Base-by-base conservation (phyloP, 2,329 filamentous ascomycete species). In the Fusarium ambrosium region DNA sequence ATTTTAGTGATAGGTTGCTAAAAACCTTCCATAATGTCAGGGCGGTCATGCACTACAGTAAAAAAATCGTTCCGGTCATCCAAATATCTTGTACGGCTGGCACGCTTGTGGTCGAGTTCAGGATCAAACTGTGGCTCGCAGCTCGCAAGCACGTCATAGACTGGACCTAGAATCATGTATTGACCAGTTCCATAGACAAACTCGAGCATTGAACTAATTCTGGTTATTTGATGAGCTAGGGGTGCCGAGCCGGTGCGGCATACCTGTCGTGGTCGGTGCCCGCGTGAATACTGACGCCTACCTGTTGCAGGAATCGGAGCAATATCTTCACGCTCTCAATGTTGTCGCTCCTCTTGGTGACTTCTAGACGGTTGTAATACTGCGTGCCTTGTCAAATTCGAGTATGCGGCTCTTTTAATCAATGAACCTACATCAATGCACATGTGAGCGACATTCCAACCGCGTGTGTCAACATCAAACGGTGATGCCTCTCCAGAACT, bases 181-280 rank as follows among this genome's bases (percentile, higher is more conserved):
- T 0, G 0, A 5, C 2, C 0, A 0, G 2, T 0, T 8, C 10
- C 1, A 3, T 6, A 29, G 24, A 29, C 5, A 4, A 53, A 53
- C 7, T n/a, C 9, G 9, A 53, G 11, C 24, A 53, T 53, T 2
- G 48, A 32, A 29, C 48, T 53, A n/a, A 18, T 29, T 53, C 18
- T 3, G 1, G 18, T 32, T n/a, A 53, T 16, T 53, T 29, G 4
- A 0, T 7, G 18, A 53, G 18, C 10, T 18, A 29, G 2, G 24
- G 48, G 2, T 1, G 6, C n/a, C 7, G 24, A 7, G 1, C 9
- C 29, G 10, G 3, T n/a, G 18, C 10, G 24, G 10, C 10, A n/a
- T 53, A 32, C 48, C 27, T 32, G 2, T n/a, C 2, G 3, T 1
- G 1, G 24, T n/a, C 4, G 16, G 24, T 29, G 18, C 48, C 48